Evolutionary conservation across 257 asterid genomes (phyloP).

Genomic region (Penstemon barbatus): DNA sequence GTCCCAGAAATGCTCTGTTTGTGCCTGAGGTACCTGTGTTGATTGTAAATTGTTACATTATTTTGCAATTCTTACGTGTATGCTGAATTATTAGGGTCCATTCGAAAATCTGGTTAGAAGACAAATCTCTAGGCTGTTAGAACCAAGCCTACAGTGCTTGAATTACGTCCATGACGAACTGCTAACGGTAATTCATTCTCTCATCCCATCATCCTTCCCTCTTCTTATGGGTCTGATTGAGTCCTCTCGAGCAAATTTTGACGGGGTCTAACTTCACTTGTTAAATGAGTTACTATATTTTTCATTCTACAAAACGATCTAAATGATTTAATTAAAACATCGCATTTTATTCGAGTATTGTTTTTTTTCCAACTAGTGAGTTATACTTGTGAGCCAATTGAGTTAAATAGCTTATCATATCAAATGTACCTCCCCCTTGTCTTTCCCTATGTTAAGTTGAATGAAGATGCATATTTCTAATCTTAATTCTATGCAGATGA

Average conservation of each 20-base stretch:
- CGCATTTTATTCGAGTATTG: neutral
- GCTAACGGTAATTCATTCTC: constrained; percentile 38
- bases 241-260: neutral
- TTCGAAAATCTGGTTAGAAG: constrained; percentile 61
- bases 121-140: constrained; percentile 56
- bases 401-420: neutral
- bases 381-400: too few relatives aligned
- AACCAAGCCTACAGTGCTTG: constrained; percentile 64
- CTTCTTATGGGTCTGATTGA: neutral
- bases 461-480: neutral
- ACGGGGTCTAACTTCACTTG: neutral
- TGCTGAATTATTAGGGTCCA: constrained; percentile 43
- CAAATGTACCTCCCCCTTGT: neutral
- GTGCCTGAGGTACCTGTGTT: constrained; percentile 48
- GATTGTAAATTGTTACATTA: neutral
- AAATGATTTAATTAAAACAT: neutral
- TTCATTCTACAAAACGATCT: neutral
- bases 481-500: constrained; percentile 7
- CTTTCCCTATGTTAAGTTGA: neutral
- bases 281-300: neutral
- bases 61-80: neutral
- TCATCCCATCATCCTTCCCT: neutral
- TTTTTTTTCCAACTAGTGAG: neutral
- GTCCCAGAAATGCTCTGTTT: constrained; percentile 56
- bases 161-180: constrained; percentile 53